phyloP scores from a whole-genome alignment of 257 asterid genomes.

The Rubia yunnanensis region DNA sequence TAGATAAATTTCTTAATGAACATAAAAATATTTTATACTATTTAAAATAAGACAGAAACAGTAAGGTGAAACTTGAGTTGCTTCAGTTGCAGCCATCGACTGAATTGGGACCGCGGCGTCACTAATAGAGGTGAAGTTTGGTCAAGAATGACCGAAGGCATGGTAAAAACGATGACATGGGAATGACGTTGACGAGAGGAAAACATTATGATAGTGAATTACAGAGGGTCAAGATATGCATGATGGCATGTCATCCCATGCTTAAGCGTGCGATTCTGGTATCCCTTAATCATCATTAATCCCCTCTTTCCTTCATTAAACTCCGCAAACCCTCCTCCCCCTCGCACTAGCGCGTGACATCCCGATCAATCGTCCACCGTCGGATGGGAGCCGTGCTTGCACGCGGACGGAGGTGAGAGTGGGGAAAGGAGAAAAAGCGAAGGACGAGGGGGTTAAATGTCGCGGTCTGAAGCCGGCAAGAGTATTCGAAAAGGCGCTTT shows the following conservation, averaged over 20 bases:
- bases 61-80: too few relatives aligned
- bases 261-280: slow-evolving; percentile 30
- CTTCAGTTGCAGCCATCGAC: too few relatives aligned
- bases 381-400: not conserved
- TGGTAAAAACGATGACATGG: slow-evolving; percentile 18
- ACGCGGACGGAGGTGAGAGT: not conserved
- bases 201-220: not conserved
- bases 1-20: too few relatives aligned
- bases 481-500: slow-evolving; percentile 13
- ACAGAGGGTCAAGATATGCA: slow-evolving; percentile 4
- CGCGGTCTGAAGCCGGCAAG: slow-evolving; percentile 23
- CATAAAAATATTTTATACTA: too few relatives aligned
- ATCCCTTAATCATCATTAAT: slow-evolving; percentile 22
- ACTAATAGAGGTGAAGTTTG: too few relatives aligned
- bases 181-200: slow-evolving; percentile 15
- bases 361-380: not conserved
- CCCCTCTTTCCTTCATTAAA: slow-evolving; percentile 3
- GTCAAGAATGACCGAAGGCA: too few relatives aligned
- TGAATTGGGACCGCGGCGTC: too few relatives aligned
- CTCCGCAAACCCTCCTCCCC: not conserved
- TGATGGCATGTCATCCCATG: slow-evolving; percentile 22
- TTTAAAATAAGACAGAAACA: too few relatives aligned
- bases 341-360: not conserved
- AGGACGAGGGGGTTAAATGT: slow-evolving; percentile 19
- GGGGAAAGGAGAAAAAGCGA: not conserved